A percentile compares a stretch with the other conserved stretches of the same genome.
Evolutionary conservation across 2,329 filamentous ascomycete species (phyloP).

Genomic region (Aspergillus calidoustus): DNA sequence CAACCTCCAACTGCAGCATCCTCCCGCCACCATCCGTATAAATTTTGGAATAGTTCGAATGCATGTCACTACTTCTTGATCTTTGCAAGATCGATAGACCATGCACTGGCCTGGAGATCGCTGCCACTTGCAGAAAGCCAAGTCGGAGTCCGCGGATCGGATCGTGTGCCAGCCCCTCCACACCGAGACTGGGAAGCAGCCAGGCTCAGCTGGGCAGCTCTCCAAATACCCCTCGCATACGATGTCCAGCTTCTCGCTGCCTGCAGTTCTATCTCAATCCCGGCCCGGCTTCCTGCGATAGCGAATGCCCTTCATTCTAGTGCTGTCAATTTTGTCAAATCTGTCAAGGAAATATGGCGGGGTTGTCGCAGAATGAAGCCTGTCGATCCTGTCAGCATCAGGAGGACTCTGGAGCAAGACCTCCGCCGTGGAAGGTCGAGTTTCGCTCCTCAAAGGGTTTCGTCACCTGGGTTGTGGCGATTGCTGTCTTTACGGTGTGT

Average conservation of each 20-base stretch:
- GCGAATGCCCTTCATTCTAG: not conserved
- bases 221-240: not conserved
- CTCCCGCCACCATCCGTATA: too few species aligned
- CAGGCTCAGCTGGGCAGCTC: not conserved
- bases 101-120: not conserved
- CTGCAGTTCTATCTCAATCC: not conserved
- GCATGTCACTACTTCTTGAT: too few species aligned
- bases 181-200: not conserved
- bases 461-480: conserved; percentile 42
- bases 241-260: not conserved
- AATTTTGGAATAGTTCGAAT: too few species aligned
- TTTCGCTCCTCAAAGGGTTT: conserved; percentile 46
- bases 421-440: conserved; percentile 30
- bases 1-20: too few species aligned
- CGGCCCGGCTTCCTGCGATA: not conserved
- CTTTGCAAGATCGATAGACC: too few species aligned
- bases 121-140: not conserved
- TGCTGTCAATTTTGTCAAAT: not conserved
- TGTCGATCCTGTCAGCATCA: conserved; percentile 4
- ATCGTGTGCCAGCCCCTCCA: conserved; percentile 4
- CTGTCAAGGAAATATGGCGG: not conserved
- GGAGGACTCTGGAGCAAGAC: not conserved
- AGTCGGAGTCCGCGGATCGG: not conserved
- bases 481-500: conserved; percentile 49
- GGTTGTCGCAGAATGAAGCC: not conserved